phyloP scores from a whole-genome alignment of 345 rosid genomes.

The Acer negundo region DNA sequence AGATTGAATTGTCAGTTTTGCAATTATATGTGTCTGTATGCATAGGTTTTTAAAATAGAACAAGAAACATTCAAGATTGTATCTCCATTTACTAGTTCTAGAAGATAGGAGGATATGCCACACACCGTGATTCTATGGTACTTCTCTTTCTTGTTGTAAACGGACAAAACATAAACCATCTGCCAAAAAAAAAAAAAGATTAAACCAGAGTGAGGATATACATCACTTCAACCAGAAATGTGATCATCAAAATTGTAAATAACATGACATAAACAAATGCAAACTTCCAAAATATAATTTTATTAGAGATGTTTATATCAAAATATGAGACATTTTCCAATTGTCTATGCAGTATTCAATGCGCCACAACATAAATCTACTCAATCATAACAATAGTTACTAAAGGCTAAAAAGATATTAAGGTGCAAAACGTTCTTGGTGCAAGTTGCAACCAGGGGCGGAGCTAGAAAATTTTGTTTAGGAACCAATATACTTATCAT shows the following conservation, averaged over 20 bases:
- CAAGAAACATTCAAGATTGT: conserved; percentile 9
- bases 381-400: neutral
- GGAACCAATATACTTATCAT: too few species aligned
- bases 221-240: neutral
- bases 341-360: neutral
- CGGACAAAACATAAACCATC: conserved; percentile 94
- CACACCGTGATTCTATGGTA: conserved; percentile 80
- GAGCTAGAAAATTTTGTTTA: too few species aligned
- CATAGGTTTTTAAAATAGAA: neutral
- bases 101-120: conserved; percentile 25
- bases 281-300: neutral
- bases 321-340: neutral
- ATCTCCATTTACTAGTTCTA: conserved; percentile 5
- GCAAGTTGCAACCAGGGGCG: neutral
- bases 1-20: neutral
- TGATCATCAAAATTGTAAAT: neutral
- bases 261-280: neutral
- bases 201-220: conserved; percentile 3
- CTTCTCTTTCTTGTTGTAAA: conserved; percentile 95
- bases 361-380: neutral
- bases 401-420: neutral
- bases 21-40: neutral
- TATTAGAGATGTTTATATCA: neutral
- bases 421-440: neutral
- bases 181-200: conserved; percentile 38